phyloP scores from a whole-genome alignment of 176 grass and related monocot species.

The Dactylis glomerata region DNA sequence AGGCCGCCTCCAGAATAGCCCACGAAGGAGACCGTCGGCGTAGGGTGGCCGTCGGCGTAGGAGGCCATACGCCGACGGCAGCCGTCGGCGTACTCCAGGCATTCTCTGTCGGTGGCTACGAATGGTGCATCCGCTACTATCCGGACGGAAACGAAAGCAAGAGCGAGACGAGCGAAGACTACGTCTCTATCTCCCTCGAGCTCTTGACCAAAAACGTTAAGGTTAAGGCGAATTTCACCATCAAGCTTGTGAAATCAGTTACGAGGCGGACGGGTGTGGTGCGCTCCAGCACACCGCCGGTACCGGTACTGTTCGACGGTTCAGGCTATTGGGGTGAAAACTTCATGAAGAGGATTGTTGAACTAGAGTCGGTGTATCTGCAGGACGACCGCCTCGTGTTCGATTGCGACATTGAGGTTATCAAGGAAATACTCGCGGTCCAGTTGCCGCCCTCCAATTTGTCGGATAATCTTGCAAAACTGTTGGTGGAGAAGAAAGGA shows the following conservation, averaged over 20 bases:
- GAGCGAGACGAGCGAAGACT: not conserved
- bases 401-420: not conserved
- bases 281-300: not conserved
- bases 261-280: not conserved
- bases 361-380: not conserved
- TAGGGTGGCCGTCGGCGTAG: too few relatives aligned
- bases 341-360: not conserved
- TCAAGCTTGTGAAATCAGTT: not conserved
- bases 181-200: not conserved
- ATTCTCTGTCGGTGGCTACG: not conserved
- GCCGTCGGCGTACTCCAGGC: too few relatives aligned
- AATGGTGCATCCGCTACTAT: not conserved
- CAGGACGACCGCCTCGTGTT: not conserved
- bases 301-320: not conserved
- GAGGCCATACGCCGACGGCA: too few relatives aligned
- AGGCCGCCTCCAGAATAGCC: too few relatives aligned
- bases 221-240: not conserved
- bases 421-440: not conserved
- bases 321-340: not conserved
- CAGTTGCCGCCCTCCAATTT: not conserved
- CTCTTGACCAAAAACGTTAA: not conserved
- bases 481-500: not conserved
- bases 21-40: too few relatives aligned
- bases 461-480: not conserved
- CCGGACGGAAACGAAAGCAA: not conserved